phyloP scores from a whole-genome alignment of 2,329 filamentous ascomycete genomes.

The Aschersonia sp. region DNA sequence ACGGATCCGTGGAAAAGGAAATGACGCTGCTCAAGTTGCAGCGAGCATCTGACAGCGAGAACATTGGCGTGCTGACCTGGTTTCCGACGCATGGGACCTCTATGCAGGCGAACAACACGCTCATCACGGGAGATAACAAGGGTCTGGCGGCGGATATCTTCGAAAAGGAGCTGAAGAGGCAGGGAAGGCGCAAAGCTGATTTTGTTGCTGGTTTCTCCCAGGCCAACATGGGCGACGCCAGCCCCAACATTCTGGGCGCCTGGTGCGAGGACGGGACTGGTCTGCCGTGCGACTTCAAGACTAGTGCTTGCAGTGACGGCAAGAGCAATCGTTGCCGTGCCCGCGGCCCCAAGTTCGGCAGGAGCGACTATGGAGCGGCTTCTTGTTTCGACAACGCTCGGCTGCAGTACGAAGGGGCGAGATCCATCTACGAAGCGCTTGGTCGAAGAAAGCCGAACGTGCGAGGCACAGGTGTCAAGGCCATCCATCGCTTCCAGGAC shows the following conservation, averaged over 20 bases:
- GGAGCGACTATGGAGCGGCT: slow-evolving; percentile 55
- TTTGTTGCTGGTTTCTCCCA: slow-evolving; percentile 90
- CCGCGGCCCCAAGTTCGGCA: slow-evolving; percentile 50
- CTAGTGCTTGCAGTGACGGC: slow-evolving; percentile 63
- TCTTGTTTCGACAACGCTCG: slow-evolving; percentile 64
- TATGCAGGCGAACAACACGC: slow-evolving; percentile 77
- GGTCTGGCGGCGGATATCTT: slow-evolving; percentile 76
- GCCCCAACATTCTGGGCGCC: slow-evolving; percentile 69
- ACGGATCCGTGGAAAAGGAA: slow-evolving; percentile 51
- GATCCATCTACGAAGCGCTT: slow-evolving; percentile 33
- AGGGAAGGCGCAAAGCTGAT: slow-evolving; percentile 40
- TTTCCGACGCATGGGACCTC: slow-evolving; percentile 86
- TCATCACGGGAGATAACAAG: slow-evolving; percentile 85
- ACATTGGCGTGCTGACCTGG: slow-evolving; percentile 74
- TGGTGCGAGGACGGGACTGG: slow-evolving; percentile 76
- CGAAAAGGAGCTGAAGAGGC: slow-evolving; percentile 50
- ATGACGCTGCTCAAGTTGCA: slow-evolving; percentile 67
- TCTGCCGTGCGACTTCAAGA: slow-evolving; percentile 52
- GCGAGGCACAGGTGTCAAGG: slow-evolving; percentile 51
- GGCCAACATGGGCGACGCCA: slow-evolving; percentile 79
- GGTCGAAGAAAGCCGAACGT: slow-evolving; percentile 32
- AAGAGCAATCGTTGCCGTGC: slow-evolving; percentile 55
- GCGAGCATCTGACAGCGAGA: slow-evolving; percentile 54
- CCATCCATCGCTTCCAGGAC: slow-evolving; percentile 70
- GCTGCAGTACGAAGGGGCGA: slow-evolving; percentile 48